Base-by-base conservation (phyloP, 805 yeast species). In the Hanseniaspora guilliermondii region DNA sequence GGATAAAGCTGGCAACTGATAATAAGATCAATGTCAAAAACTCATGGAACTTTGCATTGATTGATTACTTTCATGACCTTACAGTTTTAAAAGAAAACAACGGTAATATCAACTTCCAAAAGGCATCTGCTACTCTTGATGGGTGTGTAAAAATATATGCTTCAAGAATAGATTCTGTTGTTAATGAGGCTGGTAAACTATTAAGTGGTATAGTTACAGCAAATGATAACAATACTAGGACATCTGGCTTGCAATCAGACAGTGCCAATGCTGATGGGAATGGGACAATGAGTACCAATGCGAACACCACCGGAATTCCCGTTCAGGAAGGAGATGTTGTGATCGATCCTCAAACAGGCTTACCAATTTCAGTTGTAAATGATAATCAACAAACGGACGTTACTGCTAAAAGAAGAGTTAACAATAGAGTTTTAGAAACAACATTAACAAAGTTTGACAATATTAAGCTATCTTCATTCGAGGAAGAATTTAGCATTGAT, bases 101-200 rank as follows among this genome's bases (percentile, higher is more conserved):
- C 40, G 57, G 57, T 35, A 75, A 80, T 33, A 85, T 89, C 61
- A 87, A 88, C 65, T 89, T 91, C 66, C 96, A 87, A 65, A 79
- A 82, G 60, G 97, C 97, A 0, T 80, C 93, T 0, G 87, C 94
- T 2, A 87, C 97, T 0, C 71, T 91, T 22, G 97, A 89, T 62
- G 97, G 97, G 0, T 89, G 97, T 72, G 91, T 89, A 35, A 88
- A 88, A 69, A 87, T 91, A 53, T 91, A 91, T 65, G 79, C 89
- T 12, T 85, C 94, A 16, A 77, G 97, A 61, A 88, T 91, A 22
- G 97, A 89, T 62, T 84, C 95, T 0, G 95, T 87, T 0, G 94
- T 89, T 5, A 82, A 84, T 8, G 97, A 89, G 62, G 88, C 97
- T 0, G 94, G 95, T 2, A 80, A 81, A 61, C 71, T 91, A 55